phyloP scores from a whole-genome alignment of 2,329 filamentous ascomycete genomes.

The Tolypocladium tropicale region DNA sequence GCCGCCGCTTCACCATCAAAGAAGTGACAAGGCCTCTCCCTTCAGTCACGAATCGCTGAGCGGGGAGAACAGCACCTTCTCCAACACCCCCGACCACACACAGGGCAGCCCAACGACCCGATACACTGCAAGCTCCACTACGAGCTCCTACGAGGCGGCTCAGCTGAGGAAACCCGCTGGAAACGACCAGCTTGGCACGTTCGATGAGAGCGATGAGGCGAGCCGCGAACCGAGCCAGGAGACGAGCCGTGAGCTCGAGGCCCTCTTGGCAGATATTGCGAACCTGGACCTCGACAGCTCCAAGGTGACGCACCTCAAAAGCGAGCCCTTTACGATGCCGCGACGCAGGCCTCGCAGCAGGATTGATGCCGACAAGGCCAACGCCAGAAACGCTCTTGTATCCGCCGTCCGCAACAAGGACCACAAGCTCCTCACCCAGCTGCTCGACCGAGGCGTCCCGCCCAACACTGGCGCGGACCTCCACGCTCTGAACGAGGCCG shows the following conservation, averaged over 20 bases:
- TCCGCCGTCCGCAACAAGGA: conserved; percentile 47
- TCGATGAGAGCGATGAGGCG: conserved; percentile 12
- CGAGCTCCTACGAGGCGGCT: conserved; percentile 17
- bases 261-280: conserved; percentile 20
- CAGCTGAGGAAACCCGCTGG: conserved; percentile 6
- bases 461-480: conserved; percentile 35
- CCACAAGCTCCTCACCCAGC: conserved; percentile 44
- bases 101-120: conserved; percentile 5
- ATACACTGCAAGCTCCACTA: conserved; percentile 18
- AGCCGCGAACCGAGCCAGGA: conserved; percentile 1
- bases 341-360: conserved; percentile 39
- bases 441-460: conserved; percentile 47
- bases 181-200: conserved; percentile 18
- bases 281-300: conserved; percentile 28
- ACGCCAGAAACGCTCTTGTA: conserved; percentile 36
- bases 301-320: conserved; percentile 36
- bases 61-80: conserved; percentile 5
- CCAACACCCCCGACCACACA: conserved; percentile 1
- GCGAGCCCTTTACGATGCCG: conserved; percentile 39
- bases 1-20: conserved; percentile 2
- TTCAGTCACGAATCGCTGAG: conserved; percentile 7
- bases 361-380: conserved; percentile 28
- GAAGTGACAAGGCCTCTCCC: background rate
- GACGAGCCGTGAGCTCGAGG: conserved; percentile 10
- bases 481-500: conserved; percentile 41